Base-by-base conservation (phyloP, 495 filamentous ascomycete species). In the Massariosphaeria phaeospora region DNA sequence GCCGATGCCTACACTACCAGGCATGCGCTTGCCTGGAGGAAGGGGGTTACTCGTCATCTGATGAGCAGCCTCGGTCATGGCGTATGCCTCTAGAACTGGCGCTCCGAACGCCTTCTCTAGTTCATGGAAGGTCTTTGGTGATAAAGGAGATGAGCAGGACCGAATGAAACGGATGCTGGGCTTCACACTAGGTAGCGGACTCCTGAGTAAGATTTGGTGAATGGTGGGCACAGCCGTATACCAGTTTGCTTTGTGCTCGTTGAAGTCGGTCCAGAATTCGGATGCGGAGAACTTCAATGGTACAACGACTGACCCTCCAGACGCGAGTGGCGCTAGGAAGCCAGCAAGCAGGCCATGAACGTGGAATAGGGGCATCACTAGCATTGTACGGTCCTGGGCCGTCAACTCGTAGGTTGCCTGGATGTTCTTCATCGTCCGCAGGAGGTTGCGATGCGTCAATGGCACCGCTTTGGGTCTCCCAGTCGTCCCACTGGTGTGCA, bases 311-410 rank as follows among this genome's bases (percentile, higher is more conserved):
- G 85, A 86, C 34, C 86, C 85, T 24, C 83, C 83, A 7, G 82
- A 82, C 50, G 71, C 72, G 0, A 94, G 76, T 3, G 88, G 84
- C 6, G 86, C 84, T 7, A 94, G 74, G 58, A 91, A 83, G 21
- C 80, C 85, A 31, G 87, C 89, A 3, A 91, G 76, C 2, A 94
- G 77, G 21, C 88, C 88, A 67, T 91, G 88, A 50, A 94, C 88
- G 69, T 94, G 88, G 76, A 91, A 91, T 2, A 94, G 76, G 8
- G 88, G 88, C 88, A 91, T 94, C 40, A 94, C 87, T n/a, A 94
- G 76, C 70, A 87, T 81, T 30, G 88, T 91, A 27, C 86, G 78
- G 69, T 91, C 88, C 25, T 71, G 46, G 21, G 78, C 67, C 2
- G 79, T 79, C 46, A 93, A 76, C 44, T 80, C 66, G 69, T 91